phyloP scores from a whole-genome alignment of 768 basidiomycete genomes.

The Psilocybe cyanescens region DNA sequence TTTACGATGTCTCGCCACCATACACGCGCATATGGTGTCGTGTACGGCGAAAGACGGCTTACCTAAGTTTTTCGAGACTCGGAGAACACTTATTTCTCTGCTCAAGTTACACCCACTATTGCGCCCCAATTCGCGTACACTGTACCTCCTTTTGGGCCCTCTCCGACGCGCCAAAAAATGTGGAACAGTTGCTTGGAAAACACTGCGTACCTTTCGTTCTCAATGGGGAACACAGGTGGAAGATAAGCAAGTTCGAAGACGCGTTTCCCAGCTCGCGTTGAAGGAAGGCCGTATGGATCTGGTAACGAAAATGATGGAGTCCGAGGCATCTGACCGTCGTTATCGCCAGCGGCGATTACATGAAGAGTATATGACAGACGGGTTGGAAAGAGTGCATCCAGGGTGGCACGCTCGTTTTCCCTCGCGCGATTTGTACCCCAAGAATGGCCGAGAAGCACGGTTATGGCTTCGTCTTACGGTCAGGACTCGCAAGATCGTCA shows the following conservation, averaged over 20 bases:
- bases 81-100: constrained; percentile 47
- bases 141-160: constrained; percentile 60
- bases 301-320: constrained; percentile 25
- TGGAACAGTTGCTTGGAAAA: constrained; percentile 54
- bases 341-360: constrained; percentile 13
- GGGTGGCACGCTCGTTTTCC: constrained; percentile 23
- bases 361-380: constrained; percentile 22
- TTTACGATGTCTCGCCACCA: constrained; percentile 49
- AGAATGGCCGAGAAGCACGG: constrained; percentile 35
- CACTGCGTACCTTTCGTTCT: constrained; percentile 47
- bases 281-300: constrained; percentile 69
- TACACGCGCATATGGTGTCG: constrained; percentile 53
- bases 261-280: constrained; percentile 59
- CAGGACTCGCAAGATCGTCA: background rate
- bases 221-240: constrained; percentile 61
- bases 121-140: constrained; percentile 59
- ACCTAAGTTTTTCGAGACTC: constrained; percentile 45
- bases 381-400: constrained; percentile 10
- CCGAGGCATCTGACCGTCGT: constrained; percentile 8
- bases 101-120: constrained; percentile 51
- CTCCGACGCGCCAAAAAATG: constrained; percentile 52
- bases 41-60: constrained; percentile 39
- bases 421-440: constrained; percentile 30
- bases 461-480: constrained; percentile 27
- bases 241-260: constrained; percentile 62